These are phyloP conservation scores for Colletotrichum liaoningense DNA, from an alignment of 2,329 filamentous ascomycete genomes.

Conservation along the genomic window DNA sequence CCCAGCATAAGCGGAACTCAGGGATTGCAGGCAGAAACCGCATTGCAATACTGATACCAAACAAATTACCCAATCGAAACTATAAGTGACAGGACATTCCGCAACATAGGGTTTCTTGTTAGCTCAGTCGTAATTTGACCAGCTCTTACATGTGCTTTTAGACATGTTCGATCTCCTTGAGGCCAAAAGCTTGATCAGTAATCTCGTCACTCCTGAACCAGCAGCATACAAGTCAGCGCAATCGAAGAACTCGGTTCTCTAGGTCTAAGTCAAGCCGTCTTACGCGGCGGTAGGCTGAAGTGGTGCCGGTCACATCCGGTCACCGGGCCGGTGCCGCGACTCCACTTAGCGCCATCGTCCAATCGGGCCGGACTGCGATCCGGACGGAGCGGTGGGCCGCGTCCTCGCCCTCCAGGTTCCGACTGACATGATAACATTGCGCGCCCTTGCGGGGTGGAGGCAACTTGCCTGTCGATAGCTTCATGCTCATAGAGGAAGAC, in stretches of 20 bases:
- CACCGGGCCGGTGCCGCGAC: neutral
- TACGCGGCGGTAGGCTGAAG: neutral
- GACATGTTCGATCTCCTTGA: too few species aligned
- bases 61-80: too few species aligned
- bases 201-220: neutral
- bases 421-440: neutral
- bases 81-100: too few species aligned
- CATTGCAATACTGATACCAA: too few species aligned
- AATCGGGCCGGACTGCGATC: neutral
- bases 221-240: neutral
- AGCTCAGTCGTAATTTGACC: neutral
- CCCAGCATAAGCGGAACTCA: too few species aligned
- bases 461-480: neutral
- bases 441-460: neutral
- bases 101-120: too few species aligned
- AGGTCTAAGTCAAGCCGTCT: neutral
- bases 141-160: neutral
- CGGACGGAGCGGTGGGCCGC: neutral
- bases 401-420: neutral
- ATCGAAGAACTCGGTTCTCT: neutral
- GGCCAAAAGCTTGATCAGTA: too few species aligned
- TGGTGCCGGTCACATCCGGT: neutral
- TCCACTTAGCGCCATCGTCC: neutral
- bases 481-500: neutral
- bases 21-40: too few species aligned